Conservation (phyloP, 371 early-diverging fungal genomes). For the Rhizopus stolonifer region DNA sequence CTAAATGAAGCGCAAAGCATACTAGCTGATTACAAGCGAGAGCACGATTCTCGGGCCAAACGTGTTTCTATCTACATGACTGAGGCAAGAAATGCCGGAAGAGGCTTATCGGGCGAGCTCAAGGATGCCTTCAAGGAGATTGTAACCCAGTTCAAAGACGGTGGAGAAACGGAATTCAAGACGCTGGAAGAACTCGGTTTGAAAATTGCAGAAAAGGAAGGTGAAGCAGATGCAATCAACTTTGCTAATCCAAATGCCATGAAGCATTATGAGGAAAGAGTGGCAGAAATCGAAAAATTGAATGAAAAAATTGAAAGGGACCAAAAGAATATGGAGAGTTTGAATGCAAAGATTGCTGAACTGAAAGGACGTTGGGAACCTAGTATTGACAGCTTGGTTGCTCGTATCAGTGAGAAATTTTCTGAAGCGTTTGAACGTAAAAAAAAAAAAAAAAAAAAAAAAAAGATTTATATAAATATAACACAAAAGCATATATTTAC, state of each 20-base stretch:
- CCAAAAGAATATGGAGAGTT: constrained; percentile 26
- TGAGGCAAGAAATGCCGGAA: constrained; percentile 45
- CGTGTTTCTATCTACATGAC: constrained; percentile 23
- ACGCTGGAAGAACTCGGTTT: constrained; percentile 25
- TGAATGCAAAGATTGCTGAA: constrained; percentile 26
- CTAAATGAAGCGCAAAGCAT: constrained; percentile 3
- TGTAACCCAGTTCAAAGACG: constrained; percentile 31
- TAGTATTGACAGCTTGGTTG: constrained; percentile 58
- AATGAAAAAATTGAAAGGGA: constrained; percentile 35
- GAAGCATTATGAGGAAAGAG: constrained; percentile 63
- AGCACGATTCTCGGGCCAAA: constrained; percentile 7
- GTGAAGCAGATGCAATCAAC: constrained; percentile 49
- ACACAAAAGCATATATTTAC: too few species aligned
- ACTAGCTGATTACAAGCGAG: neutral
- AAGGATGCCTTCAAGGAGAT: constrained; percentile 52
- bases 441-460: too few species aligned
- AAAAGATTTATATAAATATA: too few species aligned
- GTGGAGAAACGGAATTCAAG: constrained; percentile 30
- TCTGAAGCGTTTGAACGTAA: constrained; percentile 70
- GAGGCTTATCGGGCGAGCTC: constrained; percentile 41
- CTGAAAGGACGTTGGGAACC: constrained; percentile 67
- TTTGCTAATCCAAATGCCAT: constrained; percentile 57
- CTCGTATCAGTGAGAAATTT: constrained; percentile 68
- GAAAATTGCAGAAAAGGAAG: constrained; percentile 54
- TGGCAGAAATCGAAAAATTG: constrained; percentile 38